Conservation (phyloP, 441 rosid genomes). For the Adansonia madagascariensis region DNA sequence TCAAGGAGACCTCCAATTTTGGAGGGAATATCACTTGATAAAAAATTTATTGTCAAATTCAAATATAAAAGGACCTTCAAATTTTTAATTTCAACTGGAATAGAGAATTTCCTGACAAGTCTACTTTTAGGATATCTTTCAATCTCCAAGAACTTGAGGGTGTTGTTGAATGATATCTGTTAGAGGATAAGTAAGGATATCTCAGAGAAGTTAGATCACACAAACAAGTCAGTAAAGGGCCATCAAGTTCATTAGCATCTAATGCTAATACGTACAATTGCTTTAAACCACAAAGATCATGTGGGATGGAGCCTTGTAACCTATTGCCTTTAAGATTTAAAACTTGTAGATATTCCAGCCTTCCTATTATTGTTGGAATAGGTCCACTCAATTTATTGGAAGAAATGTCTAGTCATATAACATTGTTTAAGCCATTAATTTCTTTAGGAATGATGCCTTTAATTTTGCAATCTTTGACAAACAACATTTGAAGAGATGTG, state of each 20-base stretch:
- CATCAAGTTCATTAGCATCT: conserved; percentile 16
- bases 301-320: conserved; percentile 18
- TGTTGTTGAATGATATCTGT: too few relatives aligned
- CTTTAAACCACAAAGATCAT: conserved; percentile 19
- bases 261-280: neutral
- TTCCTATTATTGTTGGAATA: conserved; percentile 25
- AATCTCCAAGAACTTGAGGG: too few relatives aligned
- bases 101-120: too few relatives aligned
- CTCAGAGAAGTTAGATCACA: conserved; percentile 24
- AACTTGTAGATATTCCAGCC: conserved; percentile 22
- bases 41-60: too few relatives aligned
- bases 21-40: too few relatives aligned
- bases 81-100: too few relatives aligned
- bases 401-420: neutral
- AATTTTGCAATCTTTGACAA: neutral
- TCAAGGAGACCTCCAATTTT: too few relatives aligned
- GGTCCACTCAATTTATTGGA: conserved; percentile 9
- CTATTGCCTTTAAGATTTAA: conserved; percentile 4
- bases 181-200: neutral
- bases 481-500: neutral
- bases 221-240: conserved; percentile 25
- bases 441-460: conserved; percentile 20
- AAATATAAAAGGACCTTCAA: too few relatives aligned
- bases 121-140: too few relatives aligned
- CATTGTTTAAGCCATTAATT: conserved; percentile 18